phyloP scores from a whole-genome alignment of 495 filamentous ascomycete species.

The Penicillium malachiteum region DNA sequence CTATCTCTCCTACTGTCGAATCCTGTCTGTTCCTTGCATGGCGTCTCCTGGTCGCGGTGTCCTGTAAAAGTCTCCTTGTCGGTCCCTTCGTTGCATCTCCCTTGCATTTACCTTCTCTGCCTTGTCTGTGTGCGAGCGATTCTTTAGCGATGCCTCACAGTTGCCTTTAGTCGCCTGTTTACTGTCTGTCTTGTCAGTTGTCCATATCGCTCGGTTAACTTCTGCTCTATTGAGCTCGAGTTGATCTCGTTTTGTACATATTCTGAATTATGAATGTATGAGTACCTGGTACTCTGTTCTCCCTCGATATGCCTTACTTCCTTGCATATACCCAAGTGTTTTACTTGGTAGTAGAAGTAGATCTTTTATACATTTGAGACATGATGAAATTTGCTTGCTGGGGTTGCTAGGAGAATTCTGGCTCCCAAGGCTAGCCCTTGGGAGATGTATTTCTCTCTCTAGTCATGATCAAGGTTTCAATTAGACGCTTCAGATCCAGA shows the following conservation, averaged over 20 bases:
- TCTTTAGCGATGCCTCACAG: conserved; percentile 20
- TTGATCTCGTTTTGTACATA: no score
- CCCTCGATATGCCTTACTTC: no score
- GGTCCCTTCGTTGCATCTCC: conserved; percentile 13
- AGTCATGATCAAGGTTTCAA: no score
- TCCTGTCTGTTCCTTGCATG: conserved; percentile 13
- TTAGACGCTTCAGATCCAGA: no score
- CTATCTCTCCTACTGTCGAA: neutral
- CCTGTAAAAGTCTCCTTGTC: conserved; percentile 11
- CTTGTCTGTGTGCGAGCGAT: conserved; percentile 18
- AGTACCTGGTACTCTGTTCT: neutral
- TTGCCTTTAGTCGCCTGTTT: conserved; percentile 1
- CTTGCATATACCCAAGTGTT: no score
- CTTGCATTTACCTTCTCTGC: conserved; percentile 7
- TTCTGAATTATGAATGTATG: no score
- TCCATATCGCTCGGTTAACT: conserved; percentile 1
- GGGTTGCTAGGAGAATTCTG: no score
- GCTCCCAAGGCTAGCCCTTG: no score
- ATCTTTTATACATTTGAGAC: no score
- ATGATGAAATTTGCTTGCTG: no score
- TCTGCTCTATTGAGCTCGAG: neutral
- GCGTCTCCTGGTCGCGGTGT: conserved; percentile 17
- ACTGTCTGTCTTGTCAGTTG: neutral
- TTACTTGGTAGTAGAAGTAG: no score
- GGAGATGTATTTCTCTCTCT: no score